phyloP scores from a whole-genome alignment of 2,329 filamentous ascomycete species.

The Diaporthe citri region DNA sequence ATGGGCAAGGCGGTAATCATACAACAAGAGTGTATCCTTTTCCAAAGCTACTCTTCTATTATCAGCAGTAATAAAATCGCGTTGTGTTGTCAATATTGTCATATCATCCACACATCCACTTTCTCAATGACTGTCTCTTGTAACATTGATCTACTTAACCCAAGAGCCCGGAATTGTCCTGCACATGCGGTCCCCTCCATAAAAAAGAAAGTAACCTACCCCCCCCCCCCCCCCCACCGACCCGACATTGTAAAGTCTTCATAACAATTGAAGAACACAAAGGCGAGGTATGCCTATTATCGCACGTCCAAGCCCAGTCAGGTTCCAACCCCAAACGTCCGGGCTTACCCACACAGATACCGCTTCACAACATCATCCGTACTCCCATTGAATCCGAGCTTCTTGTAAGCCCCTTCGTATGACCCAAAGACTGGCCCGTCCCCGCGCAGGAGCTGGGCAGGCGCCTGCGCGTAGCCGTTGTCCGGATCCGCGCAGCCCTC shows the following conservation, averaged over 20 bases:
- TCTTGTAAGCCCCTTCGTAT: background rate
- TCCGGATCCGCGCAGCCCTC: background rate
- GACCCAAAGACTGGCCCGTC: background rate
- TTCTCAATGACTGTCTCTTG: no score
- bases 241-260: background rate
- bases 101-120: background rate
- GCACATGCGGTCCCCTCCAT: background rate
- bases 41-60: background rate
- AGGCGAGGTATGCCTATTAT: background rate
- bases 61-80: background rate
- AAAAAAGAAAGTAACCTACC: background rate
- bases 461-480: background rate
- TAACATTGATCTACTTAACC: background rate
- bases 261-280: background rate
- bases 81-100: background rate
- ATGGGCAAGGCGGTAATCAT: no score
- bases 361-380: background rate
- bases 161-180: background rate
- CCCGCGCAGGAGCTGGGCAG: background rate
- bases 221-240: no score
- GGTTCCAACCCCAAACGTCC: background rate
- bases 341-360: background rate
- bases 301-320: background rate
- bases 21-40: accelerated
- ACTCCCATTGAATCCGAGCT: background rate